Evolutionary conservation across 805 yeast genomes (phyloP), one percentile per base, ranked within the genome.

Genomic region (Candida orba): DNA sequence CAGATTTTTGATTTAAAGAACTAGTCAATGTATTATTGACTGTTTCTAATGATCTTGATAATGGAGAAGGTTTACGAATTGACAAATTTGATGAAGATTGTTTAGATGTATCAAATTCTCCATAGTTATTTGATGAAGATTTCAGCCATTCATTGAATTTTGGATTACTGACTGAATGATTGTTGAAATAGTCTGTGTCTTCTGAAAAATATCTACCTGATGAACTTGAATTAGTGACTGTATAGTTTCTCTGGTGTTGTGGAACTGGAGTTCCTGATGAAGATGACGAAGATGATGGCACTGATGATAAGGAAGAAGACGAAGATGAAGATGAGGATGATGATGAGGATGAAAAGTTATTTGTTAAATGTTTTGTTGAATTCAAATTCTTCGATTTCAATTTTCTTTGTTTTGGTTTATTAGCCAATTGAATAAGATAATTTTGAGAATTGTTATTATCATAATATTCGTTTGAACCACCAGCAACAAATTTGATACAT

Each of bases 401-500:
- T 27, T 43, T 41, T 34, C 39, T 43, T 20, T 46, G 44, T 40
- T 46, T 50, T 33, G 45, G 37, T 31, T 50, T 50, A 39, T 43
- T 47, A 20, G 50, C 47, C 42, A 56, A 41, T n/a, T 54, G 50
- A 18, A 78, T 59, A 42, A 60, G 62, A 47, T 64, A 71, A 47
- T 71, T 68, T 27, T 57, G 53, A 13, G 51, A 49, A 29, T 59
- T 47, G 49, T 71, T 70, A 53, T 64, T 71, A 51, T 71, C 75
- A 69, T 72, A 71, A 46, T 46, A 68, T 8, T 49, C 52, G 9
- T 36, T 42, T 4, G 38, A 24, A 13, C 63, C 64, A 42, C 45
- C 46, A 17, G 65, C 62, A 41, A 64, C 62, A 48, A 64, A 71
- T 43, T 61, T 63, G 43, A 69, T 57, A 48, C 75, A 71, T 42